These are phyloP conservation scores for Sugiyamaella paludigena DNA, from an alignment of 1,139 yeast species.

Conservation along the genomic window DNA sequence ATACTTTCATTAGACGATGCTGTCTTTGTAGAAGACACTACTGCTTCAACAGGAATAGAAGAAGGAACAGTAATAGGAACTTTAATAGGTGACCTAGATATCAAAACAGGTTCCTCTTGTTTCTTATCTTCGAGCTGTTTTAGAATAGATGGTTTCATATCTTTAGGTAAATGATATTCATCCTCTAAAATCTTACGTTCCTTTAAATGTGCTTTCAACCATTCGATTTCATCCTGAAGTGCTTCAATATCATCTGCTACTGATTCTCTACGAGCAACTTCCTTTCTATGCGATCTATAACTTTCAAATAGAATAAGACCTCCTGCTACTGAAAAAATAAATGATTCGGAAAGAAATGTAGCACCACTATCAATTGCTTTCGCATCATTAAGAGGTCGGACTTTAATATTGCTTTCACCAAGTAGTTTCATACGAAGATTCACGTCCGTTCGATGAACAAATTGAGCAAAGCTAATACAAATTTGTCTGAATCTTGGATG, in stretches of 20 bases:
- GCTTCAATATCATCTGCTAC: slow-evolving; percentile 67
- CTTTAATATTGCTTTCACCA: slow-evolving; percentile 54
- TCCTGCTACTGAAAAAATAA: slow-evolving; percentile 78
- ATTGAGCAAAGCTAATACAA: slow-evolving; percentile 74
- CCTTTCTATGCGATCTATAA: slow-evolving; percentile 65
- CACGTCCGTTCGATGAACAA: slow-evolving; percentile 65
- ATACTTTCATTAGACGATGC: not conserved
- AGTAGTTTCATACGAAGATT: slow-evolving; percentile 59
- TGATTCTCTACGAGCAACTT: slow-evolving; percentile 56
- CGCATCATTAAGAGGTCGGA: slow-evolving; percentile 79
- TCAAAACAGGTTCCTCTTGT: not conserved
- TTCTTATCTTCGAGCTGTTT: slow-evolving; percentile 25
- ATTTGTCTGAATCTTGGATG: slow-evolving; percentile 60
- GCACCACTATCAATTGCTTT: slow-evolving; percentile 87
- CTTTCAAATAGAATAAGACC: slow-evolving; percentile 73
- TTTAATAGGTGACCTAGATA: not conserved
- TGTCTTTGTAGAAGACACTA: not conserved
- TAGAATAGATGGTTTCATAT: slow-evolving; percentile 46
- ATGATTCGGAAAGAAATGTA: slow-evolving; percentile 69
- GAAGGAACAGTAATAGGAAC: not conserved
- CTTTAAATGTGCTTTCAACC: slow-evolving; percentile 50
- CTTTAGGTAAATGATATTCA: slow-evolving; percentile 49
- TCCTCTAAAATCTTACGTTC: slow-evolving; percentile 46
- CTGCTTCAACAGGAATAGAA: slow-evolving; percentile 6
- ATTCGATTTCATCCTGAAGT: slow-evolving; percentile 68